Percentiles rank a stretch among this genome's conserved stretches.
Conservation (phyloP, 140 eudicot genomes). For the Bidens hawaiensis region DNA sequence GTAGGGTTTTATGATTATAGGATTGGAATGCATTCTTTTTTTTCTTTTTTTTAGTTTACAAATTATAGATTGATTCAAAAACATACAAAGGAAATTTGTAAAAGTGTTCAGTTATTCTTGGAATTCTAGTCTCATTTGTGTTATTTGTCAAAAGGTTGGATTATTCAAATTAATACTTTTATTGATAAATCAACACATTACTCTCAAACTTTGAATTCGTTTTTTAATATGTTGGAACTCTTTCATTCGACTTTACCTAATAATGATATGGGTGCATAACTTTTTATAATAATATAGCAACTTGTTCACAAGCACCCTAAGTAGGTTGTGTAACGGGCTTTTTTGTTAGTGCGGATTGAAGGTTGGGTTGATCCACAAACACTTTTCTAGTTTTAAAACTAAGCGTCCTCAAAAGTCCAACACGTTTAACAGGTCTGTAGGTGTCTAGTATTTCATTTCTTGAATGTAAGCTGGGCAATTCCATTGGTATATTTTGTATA, state of each 20-base stretch:
- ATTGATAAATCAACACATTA: neutral
- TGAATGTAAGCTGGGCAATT: too few relatives aligned
- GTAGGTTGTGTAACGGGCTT: too few relatives aligned
- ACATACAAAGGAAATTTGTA: slow-evolving; percentile 15
- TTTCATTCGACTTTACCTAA: neutral
- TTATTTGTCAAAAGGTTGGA: slow-evolving; percentile 19
- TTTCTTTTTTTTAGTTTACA: slow-evolving; percentile 6
- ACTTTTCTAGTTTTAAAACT: too few relatives aligned
- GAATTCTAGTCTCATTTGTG: slow-evolving; percentile 8
- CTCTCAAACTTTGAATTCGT: neutral
- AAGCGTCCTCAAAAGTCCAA: too few relatives aligned
- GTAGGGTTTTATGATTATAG: neutral
- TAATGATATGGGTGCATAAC: neutral
- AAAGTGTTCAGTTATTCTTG: slow-evolving; percentile 18
- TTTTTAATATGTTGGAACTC: neutral
- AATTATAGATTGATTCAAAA: slow-evolving; percentile 17
- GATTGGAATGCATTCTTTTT: slow-evolving; percentile 5
- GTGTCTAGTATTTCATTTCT: too few relatives aligned
- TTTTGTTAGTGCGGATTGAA: too few relatives aligned
- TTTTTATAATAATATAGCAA: too few relatives aligned
- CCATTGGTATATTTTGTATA: too few relatives aligned
- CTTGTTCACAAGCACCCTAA: too few relatives aligned
- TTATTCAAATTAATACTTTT: slow-evolving; percentile 3
- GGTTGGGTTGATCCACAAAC: too few relatives aligned
- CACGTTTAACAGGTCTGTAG: too few relatives aligned